Base-by-base conservation (phyloP, 768 basidiomycete species). In the Leucogyrophana mollusca region DNA sequence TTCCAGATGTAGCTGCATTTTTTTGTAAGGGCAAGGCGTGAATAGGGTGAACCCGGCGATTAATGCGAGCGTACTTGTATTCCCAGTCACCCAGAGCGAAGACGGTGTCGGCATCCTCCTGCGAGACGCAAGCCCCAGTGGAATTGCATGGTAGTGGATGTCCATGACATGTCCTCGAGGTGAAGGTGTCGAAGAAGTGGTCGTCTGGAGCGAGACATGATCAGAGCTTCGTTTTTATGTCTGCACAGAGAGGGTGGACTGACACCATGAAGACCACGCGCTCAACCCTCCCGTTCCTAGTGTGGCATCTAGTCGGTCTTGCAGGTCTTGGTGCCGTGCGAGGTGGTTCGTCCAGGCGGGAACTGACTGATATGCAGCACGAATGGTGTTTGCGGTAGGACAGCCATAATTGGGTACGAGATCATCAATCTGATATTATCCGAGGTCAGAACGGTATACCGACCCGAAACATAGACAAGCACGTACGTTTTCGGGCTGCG, bases 21-120 rank as follows among this genome's bases (percentile, higher is more conserved):
- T n/a, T 43, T 35, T 5, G 27, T 24, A 23, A 38, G 37, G 38
- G 17, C 9, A 13, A 22, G 7, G 16, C 21, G 23, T 14, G n/a
- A 35, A 36, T 24, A 24, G 3, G 38, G 16, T 8, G n/a, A 1
- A 55, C 66, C 40, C 36, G 13, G 6, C 13, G 27, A 30, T 30
- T 69, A 71, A 52, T 18, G 44, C 50, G 13, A 56, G 56, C 64
- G 69, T 69, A 83, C 47, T 68, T 76, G 49, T 83, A 82, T 57
- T 83, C 80, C 78, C 79, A 83, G 47, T 79, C 78, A 0, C 79
- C 80, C 4, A 80, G 67, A 16, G 77, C 70, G 52, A 74, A 83
- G 2, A 81, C 79, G 0, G 69, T 71, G 46, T 76, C 54, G 9
- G 80, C 79, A 39, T 78, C 75, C 21, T 61, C 64, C 18, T 65